A percentile compares a stretch with the other conserved stretches of the same genome.
Conservation (phyloP, 106 monocot species). For the Apostasia ramifera region DNA sequence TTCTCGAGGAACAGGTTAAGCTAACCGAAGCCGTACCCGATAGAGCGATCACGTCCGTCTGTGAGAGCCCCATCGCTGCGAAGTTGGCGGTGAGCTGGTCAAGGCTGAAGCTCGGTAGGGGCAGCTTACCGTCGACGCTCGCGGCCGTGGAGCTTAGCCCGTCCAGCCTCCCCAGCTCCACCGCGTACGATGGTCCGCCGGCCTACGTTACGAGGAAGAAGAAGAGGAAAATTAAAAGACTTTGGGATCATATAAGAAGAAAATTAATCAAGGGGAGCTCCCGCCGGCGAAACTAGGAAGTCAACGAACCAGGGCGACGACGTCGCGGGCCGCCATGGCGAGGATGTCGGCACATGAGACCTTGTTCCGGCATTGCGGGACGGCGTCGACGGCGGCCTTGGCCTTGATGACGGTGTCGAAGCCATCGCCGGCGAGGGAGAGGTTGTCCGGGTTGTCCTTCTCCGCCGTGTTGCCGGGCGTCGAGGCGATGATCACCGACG, state of each 20-base stretch:
- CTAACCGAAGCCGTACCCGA: slow-evolving; percentile 31
- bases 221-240: not conserved
- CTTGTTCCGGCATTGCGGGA: slow-evolving; percentile 60
- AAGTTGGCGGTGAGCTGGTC: slow-evolving; percentile 58
- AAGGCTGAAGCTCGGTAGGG: slow-evolving; percentile 48
- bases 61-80: slow-evolving; percentile 39
- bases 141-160: slow-evolving; percentile 62
- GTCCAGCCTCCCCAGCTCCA: slow-evolving; percentile 71
- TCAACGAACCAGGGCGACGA: slow-evolving; percentile 46
- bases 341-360: slow-evolving; percentile 98
- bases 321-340: slow-evolving; percentile 75
- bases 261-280: not conserved
- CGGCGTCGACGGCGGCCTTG: slow-evolving; percentile 88
- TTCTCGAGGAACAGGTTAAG: not conserved
- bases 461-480: slow-evolving; percentile 61
- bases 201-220: slow-evolving; percentile 14
- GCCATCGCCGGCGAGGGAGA: slow-evolving; percentile 84
- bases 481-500: slow-evolving; percentile 66
- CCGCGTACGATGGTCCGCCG: slow-evolving; percentile 67
- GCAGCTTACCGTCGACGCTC: slow-evolving; percentile 64
- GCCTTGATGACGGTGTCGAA: slow-evolving; percentile 89
- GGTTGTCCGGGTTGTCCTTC: slow-evolving; percentile 76
- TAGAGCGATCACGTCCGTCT: slow-evolving; percentile 68
- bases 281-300: not conserved
- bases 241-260: not conserved